Evolutionary conservation across 139 green algal species (phyloP), one percentile per base, ranked within the genome.

Genomic region (Yamagishiella unicocca): DNA sequence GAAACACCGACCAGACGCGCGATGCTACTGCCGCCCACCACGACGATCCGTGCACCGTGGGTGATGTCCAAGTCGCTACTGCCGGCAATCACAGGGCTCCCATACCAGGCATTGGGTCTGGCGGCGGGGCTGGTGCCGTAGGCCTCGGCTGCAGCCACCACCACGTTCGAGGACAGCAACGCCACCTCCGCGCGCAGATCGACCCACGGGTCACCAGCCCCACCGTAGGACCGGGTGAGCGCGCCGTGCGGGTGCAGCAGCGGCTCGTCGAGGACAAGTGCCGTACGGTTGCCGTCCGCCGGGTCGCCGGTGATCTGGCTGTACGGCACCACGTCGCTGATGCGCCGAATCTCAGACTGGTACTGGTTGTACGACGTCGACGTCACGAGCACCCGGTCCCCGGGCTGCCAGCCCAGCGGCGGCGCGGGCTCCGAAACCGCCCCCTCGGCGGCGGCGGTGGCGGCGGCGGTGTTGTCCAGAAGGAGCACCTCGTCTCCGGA

Each of bases 331-430:
- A 92, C 55, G 40, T 83, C 77, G 17, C 46, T 62, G 61, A 94
- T 92, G 43, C 62, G 83, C n/a, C 84, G 54, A 9, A 88, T 46
- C 73, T 94, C 91, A 10, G 74, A 71, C 71, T 90, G 84, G 53
- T 71, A 68, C 50, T 83, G 75, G 82, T 94, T 94, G 37, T 75
- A 94, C 40, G 87, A 86, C 64, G 84, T 88, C 67, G 87, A 88
- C 22, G 88, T 89, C 33, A 94, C 64, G 46, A 94, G 4, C 24
- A 94, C 19, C 45, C 76, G 43, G 42, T 81, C 50, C 0, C 90
- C 90, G 27, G 82, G 50, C 14, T 38, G n/a, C 83, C 87, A 91
- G 33, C 87, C 90, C 17, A 73, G 80, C 12, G 46, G 27, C 71
- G 38, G 10, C 71, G 5, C 40, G 1, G 71, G n/a, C 4, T n/a